phyloP scores from a whole-genome alignment of 768 basidiomycete species.

The Naematelia aurantialba region DNA sequence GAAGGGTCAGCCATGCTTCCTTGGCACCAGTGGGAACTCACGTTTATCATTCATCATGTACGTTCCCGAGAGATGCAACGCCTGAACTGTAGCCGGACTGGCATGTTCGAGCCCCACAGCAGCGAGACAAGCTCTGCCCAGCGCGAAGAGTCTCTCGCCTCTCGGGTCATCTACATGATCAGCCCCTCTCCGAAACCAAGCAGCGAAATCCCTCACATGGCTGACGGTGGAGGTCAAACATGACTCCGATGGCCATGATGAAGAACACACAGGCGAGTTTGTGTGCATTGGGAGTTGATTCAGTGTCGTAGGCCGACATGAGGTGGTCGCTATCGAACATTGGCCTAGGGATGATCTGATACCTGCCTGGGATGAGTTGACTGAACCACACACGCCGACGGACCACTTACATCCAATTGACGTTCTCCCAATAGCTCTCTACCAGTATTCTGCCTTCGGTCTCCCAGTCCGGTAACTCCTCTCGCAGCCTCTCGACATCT shows the following conservation, averaged over 20 bases:
- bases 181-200: constrained; percentile 2
- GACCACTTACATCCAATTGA: constrained; percentile 46
- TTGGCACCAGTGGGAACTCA: constrained; percentile 15
- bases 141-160: constrained; percentile 38
- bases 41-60: constrained; percentile 46
- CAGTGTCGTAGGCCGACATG: constrained; percentile 36
- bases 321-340: constrained; percentile 46
- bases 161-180: constrained; percentile 32
- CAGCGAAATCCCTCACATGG: constrained; percentile 34
- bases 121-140: constrained; percentile 44
- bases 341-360: constrained; percentile 32
- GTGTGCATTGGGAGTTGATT: constrained; percentile 34
- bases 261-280: constrained; percentile 49
- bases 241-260: constrained; percentile 46
- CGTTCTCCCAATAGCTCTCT: constrained; percentile 49
- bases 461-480: constrained; percentile 45
- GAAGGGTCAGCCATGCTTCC: constrained; percentile 16
- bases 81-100: constrained; percentile 46
- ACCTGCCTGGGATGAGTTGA: constrained; percentile 21
- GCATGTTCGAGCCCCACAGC: constrained; percentile 35
- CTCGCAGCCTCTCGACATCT: constrained; percentile 29
- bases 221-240: constrained; percentile 44
- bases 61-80: constrained; percentile 41
- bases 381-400: background rate
- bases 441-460: constrained; percentile 30